Conservation (phyloP, 139 green algal genomes). For the Pleodorina starrii region DNA sequence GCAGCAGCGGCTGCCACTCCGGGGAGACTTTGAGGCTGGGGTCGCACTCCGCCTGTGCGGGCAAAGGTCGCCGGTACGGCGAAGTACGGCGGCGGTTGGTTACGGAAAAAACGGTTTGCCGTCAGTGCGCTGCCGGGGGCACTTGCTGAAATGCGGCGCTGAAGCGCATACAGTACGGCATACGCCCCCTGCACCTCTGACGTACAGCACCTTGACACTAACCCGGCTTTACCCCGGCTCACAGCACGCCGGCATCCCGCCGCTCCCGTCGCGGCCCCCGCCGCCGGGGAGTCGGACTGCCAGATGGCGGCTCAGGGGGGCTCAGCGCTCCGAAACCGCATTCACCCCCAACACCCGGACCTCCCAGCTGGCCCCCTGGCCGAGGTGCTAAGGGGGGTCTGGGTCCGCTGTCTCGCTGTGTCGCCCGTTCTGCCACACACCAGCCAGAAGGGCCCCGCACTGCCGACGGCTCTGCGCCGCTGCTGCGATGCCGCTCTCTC, state of each 20-base stretch:
- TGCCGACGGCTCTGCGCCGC: too few relatives aligned
- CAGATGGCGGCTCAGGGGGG: too few relatives aligned
- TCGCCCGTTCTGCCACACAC: too few relatives aligned
- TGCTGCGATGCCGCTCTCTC: too few relatives aligned
- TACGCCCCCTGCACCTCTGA: not conserved
- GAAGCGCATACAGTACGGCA: not conserved
- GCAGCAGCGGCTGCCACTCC: slow-evolving; percentile 5
- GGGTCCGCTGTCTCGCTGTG: too few relatives aligned
- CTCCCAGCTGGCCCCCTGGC: too few relatives aligned
- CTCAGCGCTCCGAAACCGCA: too few relatives aligned
- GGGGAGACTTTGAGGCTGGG: not conserved
- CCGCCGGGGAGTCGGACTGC: too few relatives aligned
- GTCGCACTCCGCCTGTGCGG: not conserved
- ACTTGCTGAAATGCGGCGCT: not conserved
- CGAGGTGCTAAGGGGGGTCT: too few relatives aligned
- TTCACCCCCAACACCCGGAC: too few relatives aligned
- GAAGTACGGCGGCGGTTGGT: not conserved
- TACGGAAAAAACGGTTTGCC: not conserved
- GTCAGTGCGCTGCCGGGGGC: not conserved
- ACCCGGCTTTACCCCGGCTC: not conserved
- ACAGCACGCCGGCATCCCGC: not conserved
- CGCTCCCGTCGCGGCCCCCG: too few relatives aligned
- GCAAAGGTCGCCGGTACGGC: not conserved
- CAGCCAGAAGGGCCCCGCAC: too few relatives aligned
- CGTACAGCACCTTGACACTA: not conserved